These are phyloP conservation scores for Coffea eugenioides DNA, from an alignment of 257 asterid species.

Conservation along the genomic window DNA sequence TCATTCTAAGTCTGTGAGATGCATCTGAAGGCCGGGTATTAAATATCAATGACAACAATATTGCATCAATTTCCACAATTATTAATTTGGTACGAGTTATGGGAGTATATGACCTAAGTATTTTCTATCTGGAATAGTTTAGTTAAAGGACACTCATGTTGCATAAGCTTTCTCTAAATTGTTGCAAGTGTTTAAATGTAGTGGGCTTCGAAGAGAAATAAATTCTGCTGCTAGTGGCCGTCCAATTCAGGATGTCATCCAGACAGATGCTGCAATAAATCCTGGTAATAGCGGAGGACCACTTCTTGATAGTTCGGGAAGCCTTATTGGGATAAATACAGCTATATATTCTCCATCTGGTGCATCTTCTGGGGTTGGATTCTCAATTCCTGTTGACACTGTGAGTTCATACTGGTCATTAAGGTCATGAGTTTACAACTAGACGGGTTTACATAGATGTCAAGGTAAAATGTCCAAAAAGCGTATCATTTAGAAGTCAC, in stretches of 20 bases:
- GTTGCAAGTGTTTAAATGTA: slow-evolving; percentile 15
- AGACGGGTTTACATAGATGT: neutral
- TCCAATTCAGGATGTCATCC: slow-evolving; percentile 97
- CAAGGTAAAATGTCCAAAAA: neutral
- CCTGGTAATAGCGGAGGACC: slow-evolving; percentile 99
- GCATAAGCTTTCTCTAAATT: neutral
- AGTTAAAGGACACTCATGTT: neutral
- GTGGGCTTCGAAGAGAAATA: slow-evolving; percentile 97
- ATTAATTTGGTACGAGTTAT: neutral
- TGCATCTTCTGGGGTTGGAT: slow-evolving; percentile 99
- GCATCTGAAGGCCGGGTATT: neutral
- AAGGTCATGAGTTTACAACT: neutral
- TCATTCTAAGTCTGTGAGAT: neutral
- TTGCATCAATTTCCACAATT: neutral
- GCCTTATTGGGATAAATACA: slow-evolving; percentile 92
- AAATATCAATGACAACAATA: neutral
- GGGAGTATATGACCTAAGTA: neutral
- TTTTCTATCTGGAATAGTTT: neutral
- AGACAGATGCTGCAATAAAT: slow-evolving; percentile 98
- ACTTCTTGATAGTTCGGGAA: slow-evolving; percentile 95
- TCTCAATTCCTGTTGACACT: slow-evolving; percentile 98
- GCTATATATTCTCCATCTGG: slow-evolving; percentile 99
- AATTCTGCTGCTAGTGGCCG: slow-evolving; percentile 99
- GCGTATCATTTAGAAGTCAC: neutral
- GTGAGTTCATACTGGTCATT: slow-evolving; percentile 45